Base-by-base conservation (phyloP, 1,284 basidiomycete species). In the Lentinula novae-zelandiae region DNA sequence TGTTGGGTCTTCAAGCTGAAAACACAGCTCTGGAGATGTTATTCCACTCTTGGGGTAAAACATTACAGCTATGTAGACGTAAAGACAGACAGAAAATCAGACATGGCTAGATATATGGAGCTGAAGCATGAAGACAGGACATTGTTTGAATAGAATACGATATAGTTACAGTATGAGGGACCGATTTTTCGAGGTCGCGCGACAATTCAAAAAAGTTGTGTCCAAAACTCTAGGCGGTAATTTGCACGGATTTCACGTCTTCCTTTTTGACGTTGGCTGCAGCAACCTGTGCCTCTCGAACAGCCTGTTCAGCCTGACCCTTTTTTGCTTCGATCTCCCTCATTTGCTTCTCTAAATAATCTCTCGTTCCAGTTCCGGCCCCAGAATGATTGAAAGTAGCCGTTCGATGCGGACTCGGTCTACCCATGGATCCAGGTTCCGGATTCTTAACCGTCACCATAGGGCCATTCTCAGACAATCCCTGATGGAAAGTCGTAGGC, bases 401-500 rank as follows among this genome's bases (percentile, higher is more conserved):
- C 63, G 84, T 90, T 67, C 79, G 81, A 69, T 92, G 79, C 15
- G 78, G 84, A 66, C 88, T 90, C 44, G 82, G 66, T 4, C 72
- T 77, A 48, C 81, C 78, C 71, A 88, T 87, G 12, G 83, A 80
- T 12, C 88, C 88, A 1, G 86, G 76, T 70, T 85, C 85, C 2
- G 89, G 87, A 1, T 78, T 79, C 9, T 76, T 70, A 0, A 90
- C 82, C 54, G 69, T 86, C 44, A 88, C 82, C 62, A 87, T 66
- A 2, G 87, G 84, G 0, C 81, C 79, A 22, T 73, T 78, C 3
- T 82, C 76, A 9, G 83, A 78, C n/a, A 92, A 72, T 0, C 90
- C 90, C 36, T 88, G 86, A 68, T 92, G 89, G 80, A 92, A 92
- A 4, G 84, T 77, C 1, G 83, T 80, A 1, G 91, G 90, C 2